Evolutionary conservation across 1,284 basidiomycete species (phyloP).

Genomic region (Takashimella tepidaria): DNA sequence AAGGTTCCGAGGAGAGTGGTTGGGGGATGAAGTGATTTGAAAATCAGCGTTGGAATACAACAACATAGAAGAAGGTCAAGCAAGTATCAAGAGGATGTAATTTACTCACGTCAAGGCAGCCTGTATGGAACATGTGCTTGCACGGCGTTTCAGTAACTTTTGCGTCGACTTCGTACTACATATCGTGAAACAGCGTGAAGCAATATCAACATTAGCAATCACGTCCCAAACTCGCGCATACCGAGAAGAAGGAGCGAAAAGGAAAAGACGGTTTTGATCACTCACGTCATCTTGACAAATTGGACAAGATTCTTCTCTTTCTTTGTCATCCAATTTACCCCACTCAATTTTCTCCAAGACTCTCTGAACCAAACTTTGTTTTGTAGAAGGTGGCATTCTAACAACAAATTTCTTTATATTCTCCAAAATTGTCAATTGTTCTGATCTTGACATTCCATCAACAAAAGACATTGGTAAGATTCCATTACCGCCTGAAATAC

Average conservation of each 20-base stretch:
- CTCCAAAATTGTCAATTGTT: background rate
- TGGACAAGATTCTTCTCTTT: background rate
- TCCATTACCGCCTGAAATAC: no score
- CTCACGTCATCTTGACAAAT: background rate
- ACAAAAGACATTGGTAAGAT: background rate
- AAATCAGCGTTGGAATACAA: no score
- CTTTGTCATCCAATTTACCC: background rate
- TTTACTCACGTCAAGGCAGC: slow-evolving; percentile 31
- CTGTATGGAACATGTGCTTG: slow-evolving; percentile 41
- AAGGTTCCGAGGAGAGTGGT: no score
- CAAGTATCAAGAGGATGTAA: no score
- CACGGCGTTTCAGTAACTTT: slow-evolving; percentile 32
- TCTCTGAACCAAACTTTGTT: background rate
- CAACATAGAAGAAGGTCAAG: no score
- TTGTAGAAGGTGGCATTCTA: background rate
- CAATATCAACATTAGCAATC: background rate
- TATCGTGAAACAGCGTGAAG: no score
- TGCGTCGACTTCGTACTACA: slow-evolving; percentile 27
- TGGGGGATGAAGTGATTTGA: no score
- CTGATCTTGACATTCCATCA: background rate
- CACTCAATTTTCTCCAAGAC: background rate
- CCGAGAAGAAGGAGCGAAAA: no score
- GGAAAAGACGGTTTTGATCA: no score
- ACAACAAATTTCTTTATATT: background rate
- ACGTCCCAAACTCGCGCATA: background rate